Evolutionary conservation across 2,329 filamentous ascomycete species (phyloP), one percentile per base, ranked within the genome.

Genomic region (Mycosphaerella arachidis): DNA sequence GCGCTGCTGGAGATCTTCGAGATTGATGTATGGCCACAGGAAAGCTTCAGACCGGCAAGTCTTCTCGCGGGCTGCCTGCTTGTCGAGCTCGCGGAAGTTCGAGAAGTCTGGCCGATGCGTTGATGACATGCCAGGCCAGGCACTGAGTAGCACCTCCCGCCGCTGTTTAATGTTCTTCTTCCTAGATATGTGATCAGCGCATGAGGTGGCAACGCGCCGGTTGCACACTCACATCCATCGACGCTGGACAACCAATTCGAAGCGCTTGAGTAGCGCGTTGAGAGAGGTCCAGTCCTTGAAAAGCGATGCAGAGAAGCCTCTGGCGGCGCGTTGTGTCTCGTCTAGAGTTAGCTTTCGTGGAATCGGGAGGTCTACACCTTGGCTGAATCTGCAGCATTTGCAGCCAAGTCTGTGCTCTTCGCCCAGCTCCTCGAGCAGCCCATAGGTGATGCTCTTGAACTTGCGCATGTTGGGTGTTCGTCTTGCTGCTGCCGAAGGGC

Each of bases 11-110:
- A 87, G 72, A 64, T 86, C 84, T 57, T 86, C 81, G 45, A 82
- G 73, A 63, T 86, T 87, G 67, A 86, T 79, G 50, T 80, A 75
- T 0, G 84, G 84, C 76, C 78, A 84, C 46, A 82, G 68, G 60
- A 73, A 83, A 8, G 71, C 56, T 6, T 77, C 74, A 2, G 63
- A 61, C 7, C 53, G 53, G 29, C 63, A 64, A 3, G 64, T 67
- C 12, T 60, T 58, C 2, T 59, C 53, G 6, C 66, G 63, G 46
- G 53, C 58, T 30, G 43, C 53, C 8, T 69, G 67, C 46, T 66
- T 68, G 9, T 58, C 59, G 33, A 52, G 33, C 3, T 66, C 59
- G n/a, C 70, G 64, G 40, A 75, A 69, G 27, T 67, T 69, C 6
- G 70, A 67, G 40, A 83, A 81, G 59, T 86, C 83, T 0, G 83